A percentile compares a stretch with the other conserved stretches of the same genome.
Conservation (phyloP, 2,329 filamentous ascomycete genomes). For the Coniochaeta ligniaria region DNA sequence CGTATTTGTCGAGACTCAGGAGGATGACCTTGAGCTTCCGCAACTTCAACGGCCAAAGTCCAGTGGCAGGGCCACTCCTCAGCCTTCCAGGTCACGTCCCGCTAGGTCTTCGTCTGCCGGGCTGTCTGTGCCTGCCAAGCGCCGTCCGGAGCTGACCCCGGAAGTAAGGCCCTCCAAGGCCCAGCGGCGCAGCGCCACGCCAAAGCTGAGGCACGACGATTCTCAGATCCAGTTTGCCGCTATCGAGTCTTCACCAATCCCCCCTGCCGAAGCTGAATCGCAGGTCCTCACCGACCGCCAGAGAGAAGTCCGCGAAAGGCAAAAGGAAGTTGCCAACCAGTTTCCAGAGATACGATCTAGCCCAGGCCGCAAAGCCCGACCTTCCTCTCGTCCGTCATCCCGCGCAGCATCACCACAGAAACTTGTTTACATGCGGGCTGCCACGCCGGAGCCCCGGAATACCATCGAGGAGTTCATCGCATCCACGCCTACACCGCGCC, state of each 20-base stretch:
- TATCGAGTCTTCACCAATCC: slow-evolving; percentile 52
- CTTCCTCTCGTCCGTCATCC: background rate
- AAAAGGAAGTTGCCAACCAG: slow-evolving; percentile 57
- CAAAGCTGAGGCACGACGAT: slow-evolving; percentile 66
- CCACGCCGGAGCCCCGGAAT: slow-evolving; percentile 37
- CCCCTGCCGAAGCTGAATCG: slow-evolving; percentile 48
- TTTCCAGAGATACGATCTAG: slow-evolving; percentile 63
- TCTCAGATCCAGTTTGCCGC: slow-evolving; percentile 74
- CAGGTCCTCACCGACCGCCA: slow-evolving; percentile 75
- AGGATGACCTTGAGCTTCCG: slow-evolving; percentile 28
- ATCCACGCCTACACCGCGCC: slow-evolving; percentile 54
- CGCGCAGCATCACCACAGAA: slow-evolving; percentile 3
- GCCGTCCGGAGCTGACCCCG: slow-evolving; percentile 15
- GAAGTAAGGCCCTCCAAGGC: slow-evolving; percentile 18
- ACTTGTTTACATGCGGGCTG: slow-evolving; percentile 16
- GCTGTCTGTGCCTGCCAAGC: slow-evolving; percentile 20
- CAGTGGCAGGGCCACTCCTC: slow-evolving; percentile 14
- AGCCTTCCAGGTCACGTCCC: slow-evolving; percentile 12
- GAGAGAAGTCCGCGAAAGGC: slow-evolving; percentile 67
- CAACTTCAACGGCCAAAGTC: slow-evolving; percentile 18
- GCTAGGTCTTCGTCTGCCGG: slow-evolving; percentile 26
- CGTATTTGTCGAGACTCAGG: slow-evolving; percentile 40
- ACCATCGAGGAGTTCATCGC: slow-evolving; percentile 45
- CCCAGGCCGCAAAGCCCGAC: slow-evolving; percentile 18
- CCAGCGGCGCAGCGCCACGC: slow-evolving; percentile 20